Evolutionary conservation across 1,284 basidiomycete species (phyloP), one percentile per base, ranked within the genome.

Genomic region (Tylopilus sp.): DNA sequence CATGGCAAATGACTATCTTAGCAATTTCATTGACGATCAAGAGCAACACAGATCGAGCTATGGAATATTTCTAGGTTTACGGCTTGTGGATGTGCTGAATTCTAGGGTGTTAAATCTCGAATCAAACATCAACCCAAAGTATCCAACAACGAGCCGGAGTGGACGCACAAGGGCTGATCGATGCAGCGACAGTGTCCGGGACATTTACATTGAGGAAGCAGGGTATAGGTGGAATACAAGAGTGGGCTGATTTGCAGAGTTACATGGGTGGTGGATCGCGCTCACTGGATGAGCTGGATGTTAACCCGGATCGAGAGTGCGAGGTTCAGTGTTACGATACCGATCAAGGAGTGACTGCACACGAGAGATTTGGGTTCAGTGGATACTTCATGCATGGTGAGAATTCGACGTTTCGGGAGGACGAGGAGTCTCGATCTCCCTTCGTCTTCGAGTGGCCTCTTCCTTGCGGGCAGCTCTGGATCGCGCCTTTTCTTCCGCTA

Each of bases 401-500:
- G 57, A 36, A 25, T 44, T 48, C 17, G 55, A 56, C n/a, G 48
- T 31, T 40, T 55, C 25, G 11, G 36, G 43, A 22, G 48, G 35
- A 39, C 11, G 24, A 48, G 32, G 33, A 15, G 49, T 10, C 8
- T 68, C 48, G 39, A 52, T 51, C 41, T 61, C 60, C 50, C 53
- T 62, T 49, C 58, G 63, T 58, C 59, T 62, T 52, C 61, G 61
- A 46, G 57, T 59, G 40, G 61, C 39, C 31, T 63, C 66, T 36
- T 67, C 68, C 48, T 63, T 68, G 49, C 51, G 61, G 47, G 52
- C 40, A 20, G 56, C 54, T 41, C 62, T 71, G 24, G 59, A 61
- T 33, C 71, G 70, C 19, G 76, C 72, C 60, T 74, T 74, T 63
- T 84, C 81, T 64, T 86, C 84, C 33, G 78, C 80, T 52, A 76